These are phyloP conservation scores for Malbranchea cinnamomea DNA, from an alignment of 2,329 filamentous ascomycete genomes.

Conservation along the genomic window DNA sequence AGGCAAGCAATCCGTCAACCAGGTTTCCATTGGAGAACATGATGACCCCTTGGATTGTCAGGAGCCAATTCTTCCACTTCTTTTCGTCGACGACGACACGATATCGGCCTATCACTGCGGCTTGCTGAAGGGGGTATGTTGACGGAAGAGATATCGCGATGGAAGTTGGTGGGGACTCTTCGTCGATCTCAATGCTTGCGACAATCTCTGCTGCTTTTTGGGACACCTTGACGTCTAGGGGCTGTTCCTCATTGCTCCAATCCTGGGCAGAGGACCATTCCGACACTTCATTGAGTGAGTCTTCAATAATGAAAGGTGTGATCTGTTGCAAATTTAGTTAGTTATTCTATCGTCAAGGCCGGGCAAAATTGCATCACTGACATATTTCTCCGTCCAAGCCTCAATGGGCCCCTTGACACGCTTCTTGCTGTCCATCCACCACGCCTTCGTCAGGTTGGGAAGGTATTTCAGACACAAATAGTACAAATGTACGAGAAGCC, in stretches of 20 bases:
- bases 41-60: constrained; percentile 80
- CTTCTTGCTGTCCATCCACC: constrained; percentile 70
- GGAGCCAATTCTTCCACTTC: constrained; percentile 86
- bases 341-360: not conserved
- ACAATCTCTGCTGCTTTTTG: constrained; percentile 59
- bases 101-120: constrained; percentile 60
- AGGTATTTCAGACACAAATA: constrained; percentile 65
- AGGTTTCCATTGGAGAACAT: constrained; percentile 83
- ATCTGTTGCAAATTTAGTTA: constrained; percentile 18
- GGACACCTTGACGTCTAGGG: constrained; percentile 54
- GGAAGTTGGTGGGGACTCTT: constrained; percentile 65
- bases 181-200: constrained; percentile 76
- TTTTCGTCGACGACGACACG: constrained; percentile 78
- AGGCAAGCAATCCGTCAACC: constrained; percentile 72
- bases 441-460: constrained; percentile 63
- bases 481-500: constrained; percentile 73
- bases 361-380: constrained; percentile 47
- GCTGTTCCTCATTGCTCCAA: constrained; percentile 34
- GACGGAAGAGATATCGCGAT: constrained; percentile 68
- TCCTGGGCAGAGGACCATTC: constrained; percentile 31
- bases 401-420: constrained; percentile 68
- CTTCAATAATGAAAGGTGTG: constrained; percentile 26
- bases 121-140: constrained; percentile 68
- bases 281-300: constrained; percentile 24
- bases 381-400: constrained; percentile 70